Percentiles rank a stretch among this genome's conserved stretches.
Evolutionary conservation across 208 protist genomes (phyloP).

Genomic region (Wallacemonas sp.): DNA sequence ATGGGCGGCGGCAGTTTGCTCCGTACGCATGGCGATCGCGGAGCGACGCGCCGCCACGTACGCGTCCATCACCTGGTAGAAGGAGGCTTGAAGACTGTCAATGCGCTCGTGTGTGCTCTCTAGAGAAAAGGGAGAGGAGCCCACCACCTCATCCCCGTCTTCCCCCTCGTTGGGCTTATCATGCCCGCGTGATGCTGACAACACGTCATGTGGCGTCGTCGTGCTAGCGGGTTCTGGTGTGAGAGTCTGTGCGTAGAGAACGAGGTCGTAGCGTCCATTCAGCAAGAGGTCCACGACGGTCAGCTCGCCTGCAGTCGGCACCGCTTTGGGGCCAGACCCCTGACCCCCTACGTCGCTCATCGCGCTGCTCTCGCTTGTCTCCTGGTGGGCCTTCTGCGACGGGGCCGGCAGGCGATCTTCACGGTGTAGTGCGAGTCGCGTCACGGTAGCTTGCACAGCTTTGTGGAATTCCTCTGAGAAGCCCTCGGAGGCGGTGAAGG

Average conservation of each 20-base stretch:
- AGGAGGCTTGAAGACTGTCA: conserved; percentile 7
- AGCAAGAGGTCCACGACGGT: conserved; percentile 1
- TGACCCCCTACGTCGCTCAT: background rate
- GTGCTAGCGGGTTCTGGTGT: background rate
- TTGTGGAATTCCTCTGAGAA: conserved; percentile 47
- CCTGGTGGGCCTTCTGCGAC: background rate
- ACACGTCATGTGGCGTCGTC: background rate
- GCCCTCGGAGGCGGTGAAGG: conserved; percentile 35
- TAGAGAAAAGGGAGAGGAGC: too few species aligned
- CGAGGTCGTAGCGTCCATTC: conserved; percentile 9
- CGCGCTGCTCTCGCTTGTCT: background rate
- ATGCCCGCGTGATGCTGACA: too few species aligned
- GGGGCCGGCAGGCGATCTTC: conserved; percentile 20
- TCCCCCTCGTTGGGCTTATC: too few species aligned
- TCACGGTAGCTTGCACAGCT: conserved; percentile 40
- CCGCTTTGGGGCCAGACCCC: too few species aligned
- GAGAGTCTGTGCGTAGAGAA: conserved; percentile 31
- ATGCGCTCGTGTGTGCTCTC: background rate
- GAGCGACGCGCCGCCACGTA: conserved; percentile 7
- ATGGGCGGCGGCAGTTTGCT: background rate
- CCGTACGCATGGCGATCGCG: background rate
- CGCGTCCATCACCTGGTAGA: conserved; percentile 5
- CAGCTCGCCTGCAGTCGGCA: too few species aligned
- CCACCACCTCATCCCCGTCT: too few species aligned
- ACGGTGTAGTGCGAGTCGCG: conserved; percentile 30